Base-by-base conservation (phyloP, 2,329 filamentous ascomycete species). In the Cladorrhinum sp. region DNA sequence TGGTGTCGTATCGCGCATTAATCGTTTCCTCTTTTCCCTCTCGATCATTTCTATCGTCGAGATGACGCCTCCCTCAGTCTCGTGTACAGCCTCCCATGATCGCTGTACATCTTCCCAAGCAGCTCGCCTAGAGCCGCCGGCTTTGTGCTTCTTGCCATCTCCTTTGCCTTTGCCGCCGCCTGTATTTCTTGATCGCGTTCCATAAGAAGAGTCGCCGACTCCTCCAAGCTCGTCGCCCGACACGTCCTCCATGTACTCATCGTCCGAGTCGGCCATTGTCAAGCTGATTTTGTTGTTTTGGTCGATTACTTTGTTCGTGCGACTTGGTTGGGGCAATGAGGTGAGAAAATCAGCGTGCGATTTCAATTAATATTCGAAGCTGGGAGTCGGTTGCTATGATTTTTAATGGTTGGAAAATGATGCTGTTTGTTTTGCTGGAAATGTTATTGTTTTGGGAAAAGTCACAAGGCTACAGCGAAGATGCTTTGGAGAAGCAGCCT, bases 1-100 rank as follows among this genome's bases (percentile, higher is more conserved):
- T 12, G 95, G 95, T 53, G 94, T 98, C 26, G 95, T 98, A 73
- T 99, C 95, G 74, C 92, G 90, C 63, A 96, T 82, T 63, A 98
- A 79, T 68, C 93, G 91, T 67, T 75, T 77, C 62, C 92, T 86
- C 80, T 96, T 96, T 73, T 90, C 87, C 21, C 91, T 91, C 74
- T 96, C 92, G 54, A 92, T 82, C 28, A 90, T 76, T 21, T 88
- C 88, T 65, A 91, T 87, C 46, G 96, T 85, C 60, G 86, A 87
- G 66, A 96, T 86, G 60, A 86, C 87, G 51, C 90, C 92, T 76
- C 96, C 91, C 48, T 86, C 88, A 20, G 88, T 88, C 75, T 95
- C 91, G 55, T 90, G 84, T 33, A 93, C 84, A 6, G 84, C 85
- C 71, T 94, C 91, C 86, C 86, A 89, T 20, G 84, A 86, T 58